phyloP scores from a whole-genome alignment of 2,329 filamentous ascomycete genomes.

The Fusarium verticillioides region DNA sequence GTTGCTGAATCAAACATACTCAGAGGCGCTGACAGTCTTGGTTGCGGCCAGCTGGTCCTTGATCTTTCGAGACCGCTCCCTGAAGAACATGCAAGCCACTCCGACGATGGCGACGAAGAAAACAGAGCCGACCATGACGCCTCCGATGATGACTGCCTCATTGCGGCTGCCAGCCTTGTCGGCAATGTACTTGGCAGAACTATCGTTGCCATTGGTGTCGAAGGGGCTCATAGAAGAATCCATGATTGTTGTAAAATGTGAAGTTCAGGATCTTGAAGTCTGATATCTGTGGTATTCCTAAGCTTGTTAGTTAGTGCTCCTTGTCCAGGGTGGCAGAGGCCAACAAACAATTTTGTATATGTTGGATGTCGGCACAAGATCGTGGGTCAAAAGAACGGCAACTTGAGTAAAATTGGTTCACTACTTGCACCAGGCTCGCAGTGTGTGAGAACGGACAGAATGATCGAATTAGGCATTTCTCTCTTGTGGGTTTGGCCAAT shows the following conservation, averaged over 20 bases:
- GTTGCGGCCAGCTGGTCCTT: conserved; percentile 2
- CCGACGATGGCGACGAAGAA: conserved; percentile 9
- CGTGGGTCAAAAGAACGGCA: not conserved
- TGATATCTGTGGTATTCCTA: not conserved
- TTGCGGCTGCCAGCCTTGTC: not conserved
- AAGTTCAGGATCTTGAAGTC: not conserved
- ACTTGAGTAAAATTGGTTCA: not conserved
- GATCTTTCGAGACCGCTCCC: not conserved
- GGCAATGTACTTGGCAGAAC: not conserved
- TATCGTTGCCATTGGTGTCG: not conserved
- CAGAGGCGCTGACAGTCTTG: conserved; percentile 3
- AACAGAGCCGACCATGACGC: conserved; percentile 12
- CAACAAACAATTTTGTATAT: conserved; percentile 5
- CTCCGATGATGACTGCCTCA: conserved; percentile 16
- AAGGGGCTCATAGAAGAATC: conserved; percentile 14
- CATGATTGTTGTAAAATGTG: conserved; percentile 8
- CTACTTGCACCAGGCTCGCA: not conserved
- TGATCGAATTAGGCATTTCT: not conserved
- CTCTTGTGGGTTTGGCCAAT: not conserved
- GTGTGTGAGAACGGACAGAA: not conserved
- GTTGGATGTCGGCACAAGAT: not conserved
- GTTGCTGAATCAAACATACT: not conserved
- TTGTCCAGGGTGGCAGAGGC: not conserved
- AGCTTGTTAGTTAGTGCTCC: not conserved
- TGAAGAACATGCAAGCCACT: conserved; percentile 15